Base-by-base conservation (phyloP, 305 asterid species). In the Fraxinus sp. region DNA sequence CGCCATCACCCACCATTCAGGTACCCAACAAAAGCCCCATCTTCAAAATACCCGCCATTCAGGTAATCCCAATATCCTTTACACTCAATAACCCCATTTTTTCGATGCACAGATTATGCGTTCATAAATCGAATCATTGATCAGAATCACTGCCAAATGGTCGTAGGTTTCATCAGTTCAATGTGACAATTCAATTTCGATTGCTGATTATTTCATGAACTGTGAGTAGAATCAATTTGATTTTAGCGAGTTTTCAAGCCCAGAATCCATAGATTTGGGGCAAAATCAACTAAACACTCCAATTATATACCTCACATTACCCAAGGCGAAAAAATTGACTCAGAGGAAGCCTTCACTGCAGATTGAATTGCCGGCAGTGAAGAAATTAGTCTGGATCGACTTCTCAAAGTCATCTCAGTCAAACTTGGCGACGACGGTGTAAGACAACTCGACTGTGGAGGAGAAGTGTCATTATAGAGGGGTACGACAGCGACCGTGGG, bases 391-490 rank as follows among this genome's bases (percentile, higher is more conserved):
- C 80, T 85, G 88, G 87, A 73, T 85, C 70, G 86, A 88, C 35
- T 83, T 88, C 41, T 80, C 87, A 0, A 35, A 62, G 37, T 59
- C 71, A 46, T 28, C 44, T 57, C 70, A 74, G 52, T 13, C 74
- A n/a, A 79, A 20, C 64, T 14, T 35, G 32, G 76, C 3, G 62
- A n/a, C 39, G 20, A 37, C 11, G 7, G 22, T 28, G 33, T 79
- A 84, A 77, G 82, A 64, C 66, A 41, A 41, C 73, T 79, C 80
- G 90, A 82, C 88, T 94, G 41, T 90, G 20, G 74, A 11, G 9
- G 20, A 26, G 20, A 28, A 68, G 74, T 10, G 9, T 28, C 74
- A 13, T 6, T 68, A 68, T 8, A 68, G 39, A 13, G 96, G 97
- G 95, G 97, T 68, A 68, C 4, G 74, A 30, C 37, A 13, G 74